phyloP scores from a whole-genome alignment of 345 rosid genomes.

The Eucalyptus polyanthemos region DNA sequence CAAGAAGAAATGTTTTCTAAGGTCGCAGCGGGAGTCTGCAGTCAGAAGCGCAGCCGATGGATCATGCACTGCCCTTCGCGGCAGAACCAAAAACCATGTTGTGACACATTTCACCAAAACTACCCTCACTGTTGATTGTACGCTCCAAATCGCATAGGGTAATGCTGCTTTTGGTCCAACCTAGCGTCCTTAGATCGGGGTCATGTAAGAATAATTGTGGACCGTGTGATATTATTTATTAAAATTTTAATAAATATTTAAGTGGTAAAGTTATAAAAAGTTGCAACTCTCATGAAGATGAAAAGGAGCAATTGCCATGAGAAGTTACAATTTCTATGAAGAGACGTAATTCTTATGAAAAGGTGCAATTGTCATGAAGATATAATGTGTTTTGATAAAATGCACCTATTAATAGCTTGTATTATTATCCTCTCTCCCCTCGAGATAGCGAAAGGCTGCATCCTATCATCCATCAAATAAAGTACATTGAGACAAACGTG shows the following conservation, averaged over 20 bases:
- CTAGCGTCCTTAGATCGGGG: not conserved
- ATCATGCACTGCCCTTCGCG: not conserved
- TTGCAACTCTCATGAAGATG: no score
- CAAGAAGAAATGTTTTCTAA: not conserved
- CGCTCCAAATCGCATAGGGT: not conserved
- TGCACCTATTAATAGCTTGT: no score
- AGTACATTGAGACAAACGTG: no score
- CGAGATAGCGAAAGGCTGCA: rapidly evolving
- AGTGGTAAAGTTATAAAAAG: not conserved
- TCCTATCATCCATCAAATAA: no score
- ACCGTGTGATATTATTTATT: no score
- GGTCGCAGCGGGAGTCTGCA: not conserved
- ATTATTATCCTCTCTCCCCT: no score
- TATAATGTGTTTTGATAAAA: no score
- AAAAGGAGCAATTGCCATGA: no score
- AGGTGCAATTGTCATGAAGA: no score
- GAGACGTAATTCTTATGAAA: no score
- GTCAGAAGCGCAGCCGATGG: not conserved
- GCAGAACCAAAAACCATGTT: not conserved
- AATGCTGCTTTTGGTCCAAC: not conserved
- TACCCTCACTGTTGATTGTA: not conserved
- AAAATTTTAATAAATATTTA: no score
- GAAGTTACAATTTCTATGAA: no score
- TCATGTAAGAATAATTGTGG: not conserved
- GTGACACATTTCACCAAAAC: not conserved